Conservation (phyloP, 768 basidiomycete species). For the Suillus alpinus region DNA sequence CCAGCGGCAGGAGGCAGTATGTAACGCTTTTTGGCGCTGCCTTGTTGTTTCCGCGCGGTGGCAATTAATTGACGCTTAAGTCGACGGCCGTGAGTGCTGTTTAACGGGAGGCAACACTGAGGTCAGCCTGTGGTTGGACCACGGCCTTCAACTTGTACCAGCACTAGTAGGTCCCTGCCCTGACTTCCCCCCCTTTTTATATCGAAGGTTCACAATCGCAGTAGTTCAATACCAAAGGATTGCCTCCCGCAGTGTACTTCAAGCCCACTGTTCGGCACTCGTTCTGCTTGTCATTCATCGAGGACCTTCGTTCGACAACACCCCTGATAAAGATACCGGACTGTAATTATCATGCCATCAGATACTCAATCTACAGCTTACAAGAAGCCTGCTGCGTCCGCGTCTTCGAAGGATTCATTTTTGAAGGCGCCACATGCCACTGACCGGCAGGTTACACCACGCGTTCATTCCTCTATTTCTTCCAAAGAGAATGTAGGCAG, state of each 20-base stretch:
- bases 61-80: constrained; percentile 2
- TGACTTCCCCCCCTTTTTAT: neutral
- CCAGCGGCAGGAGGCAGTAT: neutral
- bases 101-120: neutral
- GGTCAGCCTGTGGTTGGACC: neutral
- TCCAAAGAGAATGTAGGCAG: constrained; percentile 1
- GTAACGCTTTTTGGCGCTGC: constrained; percentile 4
- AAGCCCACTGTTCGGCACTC: neutral
- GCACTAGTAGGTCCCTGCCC: neutral
- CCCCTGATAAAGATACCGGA: neutral
- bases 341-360: neutral
- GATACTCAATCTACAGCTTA: neutral
- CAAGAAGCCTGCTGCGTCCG: neutral
- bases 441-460: neutral
- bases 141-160: neutral
- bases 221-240: neutral
- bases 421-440: constrained; percentile 5
- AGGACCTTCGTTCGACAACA: neutral
- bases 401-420: neutral
- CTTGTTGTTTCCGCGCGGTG: constrained; percentile 2
- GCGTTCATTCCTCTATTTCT: neutral
- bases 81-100: constrained; percentile 2
- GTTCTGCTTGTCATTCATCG: neutral
- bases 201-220: constrained; percentile 1
- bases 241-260: neutral